These are phyloP conservation scores for Saccharomycopsis microspora DNA, from an alignment of 805 yeast species.

Conservation along the genomic window DNA sequence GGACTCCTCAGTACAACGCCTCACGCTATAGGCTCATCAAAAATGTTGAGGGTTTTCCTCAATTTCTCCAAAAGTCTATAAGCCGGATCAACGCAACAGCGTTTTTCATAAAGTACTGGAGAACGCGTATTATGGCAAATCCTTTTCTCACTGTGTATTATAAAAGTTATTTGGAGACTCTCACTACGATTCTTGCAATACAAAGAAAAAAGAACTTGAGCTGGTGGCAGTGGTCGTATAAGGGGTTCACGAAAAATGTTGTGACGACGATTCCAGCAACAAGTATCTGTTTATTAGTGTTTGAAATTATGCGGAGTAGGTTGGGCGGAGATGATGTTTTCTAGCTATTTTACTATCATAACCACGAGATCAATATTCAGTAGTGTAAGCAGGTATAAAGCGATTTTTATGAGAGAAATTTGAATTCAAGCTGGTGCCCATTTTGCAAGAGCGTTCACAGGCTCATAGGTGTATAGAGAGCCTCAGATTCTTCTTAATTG, in stretches of 20 bases:
- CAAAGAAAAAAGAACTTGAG: constrained; percentile 41
- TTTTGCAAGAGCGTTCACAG: neutral
- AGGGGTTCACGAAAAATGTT: constrained; percentile 67
- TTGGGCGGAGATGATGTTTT: constrained; percentile 13
- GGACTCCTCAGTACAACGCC: constrained; percentile 12
- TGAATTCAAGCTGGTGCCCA: neutral
- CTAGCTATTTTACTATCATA: neutral
- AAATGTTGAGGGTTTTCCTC: constrained; percentile 10
- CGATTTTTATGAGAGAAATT: neutral
- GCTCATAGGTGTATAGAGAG: neutral
- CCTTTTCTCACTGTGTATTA: constrained; percentile 34
- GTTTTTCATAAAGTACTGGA: constrained; percentile 16
- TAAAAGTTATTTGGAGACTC: constrained; percentile 69
- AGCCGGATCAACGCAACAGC: constrained; percentile 3
- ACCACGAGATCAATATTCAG: neutral
- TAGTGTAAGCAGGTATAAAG: neutral
- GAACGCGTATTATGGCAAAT: constrained; percentile 21
- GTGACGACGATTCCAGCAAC: constrained; percentile 78
- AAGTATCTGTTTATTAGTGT: constrained; percentile 71
- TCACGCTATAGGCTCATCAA: constrained; percentile 3
- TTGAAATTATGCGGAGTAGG: constrained; percentile 62
- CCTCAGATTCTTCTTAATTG: too few species aligned
- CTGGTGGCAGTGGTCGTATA: constrained; percentile 61
- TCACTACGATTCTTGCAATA: constrained; percentile 43
- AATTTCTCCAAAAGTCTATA: constrained; percentile 3